Conservation (phyloP, 2,329 filamentous ascomycete species). For the Sclerotinia borealis region DNA sequence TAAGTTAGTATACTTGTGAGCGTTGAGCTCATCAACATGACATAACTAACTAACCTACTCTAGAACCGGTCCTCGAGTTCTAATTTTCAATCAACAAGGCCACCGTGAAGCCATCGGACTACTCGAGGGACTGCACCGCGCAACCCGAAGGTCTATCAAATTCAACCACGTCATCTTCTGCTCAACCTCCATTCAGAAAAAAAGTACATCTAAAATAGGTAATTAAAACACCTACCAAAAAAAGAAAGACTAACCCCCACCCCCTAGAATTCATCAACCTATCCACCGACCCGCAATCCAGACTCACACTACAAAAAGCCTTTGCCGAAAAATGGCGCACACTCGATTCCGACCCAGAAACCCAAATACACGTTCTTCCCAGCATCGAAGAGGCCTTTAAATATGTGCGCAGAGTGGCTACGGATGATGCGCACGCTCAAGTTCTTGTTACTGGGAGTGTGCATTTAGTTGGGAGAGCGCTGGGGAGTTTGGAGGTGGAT, state of each 20-base stretch:
- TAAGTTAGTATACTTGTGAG: conserved; percentile 17
- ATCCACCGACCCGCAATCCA: conserved; percentile 37
- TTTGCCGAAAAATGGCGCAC: conserved; percentile 34
- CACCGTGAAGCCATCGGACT: conserved; percentile 41
- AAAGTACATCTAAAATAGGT: conserved; percentile 46
- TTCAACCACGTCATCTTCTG: conserved; percentile 80
- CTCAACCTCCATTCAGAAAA: conserved; percentile 56
- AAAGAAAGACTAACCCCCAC: background rate
- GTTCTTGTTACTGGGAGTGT: conserved; percentile 54
- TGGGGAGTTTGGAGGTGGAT: conserved; percentile 59
- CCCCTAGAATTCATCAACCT: conserved; percentile 50
- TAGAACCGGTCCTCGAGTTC: conserved; percentile 39
- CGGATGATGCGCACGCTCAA: conserved; percentile 22
- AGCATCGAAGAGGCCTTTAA: conserved; percentile 52
- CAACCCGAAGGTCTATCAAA: conserved; percentile 37
- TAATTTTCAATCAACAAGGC: conserved; percentile 87
- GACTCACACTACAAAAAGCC: conserved; percentile 60
- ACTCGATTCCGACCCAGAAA: conserved; percentile 8
- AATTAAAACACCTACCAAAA: background rate
- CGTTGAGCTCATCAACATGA: background rate
- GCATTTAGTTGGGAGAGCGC: conserved; percentile 59
- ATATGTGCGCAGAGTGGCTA: conserved; percentile 36
- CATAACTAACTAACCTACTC: background rate
- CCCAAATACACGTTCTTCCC: conserved; percentile 36
- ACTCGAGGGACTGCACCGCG: conserved; percentile 41